Conservation (phyloP, 108 stramenopile genomes). For the Fistulifera solaris region DNA sequence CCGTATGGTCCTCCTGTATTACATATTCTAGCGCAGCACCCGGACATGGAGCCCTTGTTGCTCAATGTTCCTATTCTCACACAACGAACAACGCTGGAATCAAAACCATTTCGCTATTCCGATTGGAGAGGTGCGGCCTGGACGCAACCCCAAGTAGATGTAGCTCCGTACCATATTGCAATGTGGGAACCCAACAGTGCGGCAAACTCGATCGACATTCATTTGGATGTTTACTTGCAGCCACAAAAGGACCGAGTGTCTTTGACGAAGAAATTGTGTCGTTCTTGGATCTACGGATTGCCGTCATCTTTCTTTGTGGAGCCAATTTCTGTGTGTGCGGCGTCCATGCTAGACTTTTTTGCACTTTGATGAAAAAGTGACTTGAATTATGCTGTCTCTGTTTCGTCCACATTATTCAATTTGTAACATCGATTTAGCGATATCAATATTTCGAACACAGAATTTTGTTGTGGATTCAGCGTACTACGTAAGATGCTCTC, state of each 20-base stretch:
- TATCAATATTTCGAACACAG: no score
- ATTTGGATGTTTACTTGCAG: slow-evolving; percentile 11
- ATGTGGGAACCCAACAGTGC: slow-evolving; percentile 16
- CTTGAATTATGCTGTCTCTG: no score
- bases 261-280: slow-evolving; percentile 28
- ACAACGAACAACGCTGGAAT: slow-evolving; percentile 2
- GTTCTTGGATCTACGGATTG: slow-evolving; percentile 20
- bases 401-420: no score
- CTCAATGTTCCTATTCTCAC: slow-evolving; percentile 23
- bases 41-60: slow-evolving; percentile 19
- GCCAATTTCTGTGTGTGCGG: slow-evolving; percentile 45
- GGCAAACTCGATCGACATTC: slow-evolving; percentile 18
- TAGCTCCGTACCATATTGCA: slow-evolving; percentile 3
- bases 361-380: slow-evolving; percentile 13
- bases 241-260: background rate
- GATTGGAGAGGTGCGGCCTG: slow-evolving; percentile 4
- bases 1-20: slow-evolving; percentile 6
- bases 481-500: no score
- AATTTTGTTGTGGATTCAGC: no score
- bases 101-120: background rate
- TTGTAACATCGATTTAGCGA: no score
- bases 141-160: background rate
- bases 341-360: slow-evolving; percentile 45
- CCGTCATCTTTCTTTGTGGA: slow-evolving; percentile 48
- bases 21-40: background rate